Evolutionary conservation across 805 yeast species (phyloP), one percentile per base, ranked within the genome.

Genomic region (Suhomyces pyralidae): DNA sequence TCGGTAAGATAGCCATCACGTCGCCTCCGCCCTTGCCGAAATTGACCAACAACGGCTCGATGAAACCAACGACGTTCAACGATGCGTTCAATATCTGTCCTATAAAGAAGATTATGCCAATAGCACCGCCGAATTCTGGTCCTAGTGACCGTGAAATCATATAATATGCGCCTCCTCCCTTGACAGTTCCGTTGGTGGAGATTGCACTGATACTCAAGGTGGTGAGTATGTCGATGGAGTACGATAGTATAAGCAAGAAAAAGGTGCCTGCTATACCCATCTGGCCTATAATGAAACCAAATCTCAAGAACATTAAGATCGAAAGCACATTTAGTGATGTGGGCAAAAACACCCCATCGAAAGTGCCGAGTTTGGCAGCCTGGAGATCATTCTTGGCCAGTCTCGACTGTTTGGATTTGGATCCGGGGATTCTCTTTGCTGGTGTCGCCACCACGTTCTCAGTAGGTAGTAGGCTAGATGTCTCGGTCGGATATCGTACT

Each of bases 141-240:
- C 99, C 99, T 55, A 94, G 73, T 32, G 96, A 86, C 59, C 99
- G 79, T 32, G 96, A 88, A 54, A 94, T 90, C 97, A 94, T 94
- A 63, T 91, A 94, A 66, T 94, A 94, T 0, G 98, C 97, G 46
- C 99, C 99, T 14, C 99, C 99, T 12, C 98, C 98, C 59, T 91
- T 82, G 2, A 94, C 98, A 0, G 96, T 90, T 20, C 99, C 99
- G 65, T 94, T 94, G 1, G 99, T 94, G 2, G 97, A 90, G 55
- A 94, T 94, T 1, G 99, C 99, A 51, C 96, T 88, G 53, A 94
- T 85, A 19, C 97, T 89, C 58, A 94, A 70, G 0, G 96, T 90
- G 0, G 99, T 94, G 51, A 94, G 74, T 5, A 90, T 74, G 65
- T 93, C 87, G 56, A 94, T 90, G 3, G 83, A 64, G 66, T 92